A percentile compares a stretch with the other conserved stretches of the same genome.
Conservation (phyloP, 306 rosid species). For the Trifolium dubium region DNA sequence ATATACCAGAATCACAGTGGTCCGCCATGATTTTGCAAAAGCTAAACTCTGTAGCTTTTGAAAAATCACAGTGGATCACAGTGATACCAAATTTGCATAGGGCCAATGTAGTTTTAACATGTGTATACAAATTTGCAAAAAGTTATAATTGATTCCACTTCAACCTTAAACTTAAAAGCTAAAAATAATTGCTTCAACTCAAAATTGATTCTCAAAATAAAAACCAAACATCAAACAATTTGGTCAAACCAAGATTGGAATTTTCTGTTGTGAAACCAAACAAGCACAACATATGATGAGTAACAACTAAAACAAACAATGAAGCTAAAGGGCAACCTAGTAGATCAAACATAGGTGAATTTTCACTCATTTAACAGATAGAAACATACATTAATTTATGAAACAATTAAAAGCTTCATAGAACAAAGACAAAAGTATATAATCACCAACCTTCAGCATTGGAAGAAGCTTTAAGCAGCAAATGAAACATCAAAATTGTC, state of each 20-base stretch:
- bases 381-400: too few species aligned
- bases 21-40: too few species aligned
- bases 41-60: too few species aligned
- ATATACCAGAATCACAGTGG: too few species aligned
- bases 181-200: neutral
- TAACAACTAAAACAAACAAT: too few species aligned
- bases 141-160: neutral
- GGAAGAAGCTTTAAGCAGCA: constrained; percentile 53
- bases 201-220: neutral
- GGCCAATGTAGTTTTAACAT: too few species aligned
- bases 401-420: neutral
- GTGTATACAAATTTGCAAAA: neutral
- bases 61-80: too few species aligned
- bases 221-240: too few species aligned
- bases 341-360: too few species aligned
- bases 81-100: too few species aligned
- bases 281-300: neutral
- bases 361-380: too few species aligned
- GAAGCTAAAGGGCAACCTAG: too few species aligned
- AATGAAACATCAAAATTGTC: constrained; percentile 57
- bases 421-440: constrained; percentile 5
- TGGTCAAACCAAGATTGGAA: neutral
- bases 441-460: constrained; percentile 73
- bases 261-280: neutral
- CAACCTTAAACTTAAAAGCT: neutral